phyloP scores from a whole-genome alignment of 495 filamentous ascomycete species.

The Daldinia vernicosa region DNA sequence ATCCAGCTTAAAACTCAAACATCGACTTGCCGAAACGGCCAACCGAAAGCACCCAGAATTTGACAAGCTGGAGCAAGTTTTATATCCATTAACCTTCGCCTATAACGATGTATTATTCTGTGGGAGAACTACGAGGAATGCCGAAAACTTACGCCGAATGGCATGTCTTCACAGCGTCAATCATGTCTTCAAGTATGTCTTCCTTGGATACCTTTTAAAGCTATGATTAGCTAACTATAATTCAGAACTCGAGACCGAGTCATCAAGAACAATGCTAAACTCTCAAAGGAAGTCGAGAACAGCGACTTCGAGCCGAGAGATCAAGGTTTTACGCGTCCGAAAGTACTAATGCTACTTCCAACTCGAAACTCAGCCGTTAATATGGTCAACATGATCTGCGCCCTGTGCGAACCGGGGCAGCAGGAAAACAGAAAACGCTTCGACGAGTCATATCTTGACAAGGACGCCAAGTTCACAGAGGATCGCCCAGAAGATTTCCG shows the following conservation, averaged over 20 bases:
- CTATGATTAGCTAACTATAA: slow-evolving; percentile 20
- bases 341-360: slow-evolving; percentile 87
- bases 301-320: slow-evolving; percentile 81
- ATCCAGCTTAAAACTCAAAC: slow-evolving; percentile 69
- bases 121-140: slow-evolving; percentile 70
- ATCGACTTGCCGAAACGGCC: slow-evolving; percentile 52
- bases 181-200: slow-evolving; percentile 79
- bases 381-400: slow-evolving; percentile 75
- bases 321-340: slow-evolving; percentile 95
- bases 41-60: slow-evolving; percentile 53
- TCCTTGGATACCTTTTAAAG: not conserved
- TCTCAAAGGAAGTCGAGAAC: slow-evolving; percentile 65
- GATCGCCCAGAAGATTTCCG: slow-evolving; percentile 87
- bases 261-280: slow-evolving; percentile 86
- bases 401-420: slow-evolving; percentile 81
- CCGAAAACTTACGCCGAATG: slow-evolving; percentile 71
- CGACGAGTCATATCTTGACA: slow-evolving; percentile 75
- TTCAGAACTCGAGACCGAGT: slow-evolving; percentile 84
- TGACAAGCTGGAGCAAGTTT: slow-evolving; percentile 58
- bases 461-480: slow-evolving; percentile 70
- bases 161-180: slow-evolving; percentile 87
- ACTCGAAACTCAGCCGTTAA: slow-evolving; percentile 85
- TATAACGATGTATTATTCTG: slow-evolving; percentile 86
- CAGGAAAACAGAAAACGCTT: slow-evolving; percentile 96
- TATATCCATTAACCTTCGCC: slow-evolving; percentile 71